Conservation (phyloP, 2,329 filamentous ascomycete species). For the Periconia macrospinosa region DNA sequence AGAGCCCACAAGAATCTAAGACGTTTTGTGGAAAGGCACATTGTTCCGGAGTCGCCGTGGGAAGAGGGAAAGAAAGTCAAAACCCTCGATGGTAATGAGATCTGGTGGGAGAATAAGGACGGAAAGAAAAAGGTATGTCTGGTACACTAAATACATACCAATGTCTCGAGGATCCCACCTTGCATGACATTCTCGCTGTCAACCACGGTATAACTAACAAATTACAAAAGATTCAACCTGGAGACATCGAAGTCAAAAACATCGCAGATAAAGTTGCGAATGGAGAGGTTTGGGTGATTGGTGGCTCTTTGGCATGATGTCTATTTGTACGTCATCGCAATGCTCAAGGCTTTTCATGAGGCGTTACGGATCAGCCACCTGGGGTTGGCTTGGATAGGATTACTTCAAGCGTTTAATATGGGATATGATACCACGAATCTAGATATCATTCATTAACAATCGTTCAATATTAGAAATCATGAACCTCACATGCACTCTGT, state of each 20-base stretch:
- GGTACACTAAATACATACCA: too few relatives aligned
- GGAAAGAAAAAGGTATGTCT: constrained; percentile 66
- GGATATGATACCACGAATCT: background rate
- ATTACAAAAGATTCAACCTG: constrained; percentile 68
- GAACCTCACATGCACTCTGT: background rate
- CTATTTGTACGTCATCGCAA: background rate
- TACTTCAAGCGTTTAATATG: background rate
- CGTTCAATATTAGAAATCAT: background rate
- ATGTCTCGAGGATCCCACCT: too few relatives aligned
- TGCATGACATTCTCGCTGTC: background rate
- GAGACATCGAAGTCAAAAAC: constrained; percentile 73
- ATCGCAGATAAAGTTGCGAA: constrained; percentile 79
- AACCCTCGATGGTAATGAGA: constrained; percentile 67
- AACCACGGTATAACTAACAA: constrained; percentile 9
- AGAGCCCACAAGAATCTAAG: constrained; percentile 76
- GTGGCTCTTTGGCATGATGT: constrained; percentile 55
- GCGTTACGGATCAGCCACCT: background rate
- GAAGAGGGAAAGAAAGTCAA: constrained; percentile 65
- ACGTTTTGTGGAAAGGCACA: constrained; percentile 83
- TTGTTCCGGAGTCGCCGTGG: constrained; percentile 79
- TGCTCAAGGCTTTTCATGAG: background rate
- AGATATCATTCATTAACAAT: background rate
- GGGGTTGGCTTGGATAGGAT: background rate
- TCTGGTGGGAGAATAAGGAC: constrained; percentile 81
- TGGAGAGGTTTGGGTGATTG: constrained; percentile 83